Base-by-base conservation (phyloP, 306 rosid species). In the Sindora glabra region DNA sequence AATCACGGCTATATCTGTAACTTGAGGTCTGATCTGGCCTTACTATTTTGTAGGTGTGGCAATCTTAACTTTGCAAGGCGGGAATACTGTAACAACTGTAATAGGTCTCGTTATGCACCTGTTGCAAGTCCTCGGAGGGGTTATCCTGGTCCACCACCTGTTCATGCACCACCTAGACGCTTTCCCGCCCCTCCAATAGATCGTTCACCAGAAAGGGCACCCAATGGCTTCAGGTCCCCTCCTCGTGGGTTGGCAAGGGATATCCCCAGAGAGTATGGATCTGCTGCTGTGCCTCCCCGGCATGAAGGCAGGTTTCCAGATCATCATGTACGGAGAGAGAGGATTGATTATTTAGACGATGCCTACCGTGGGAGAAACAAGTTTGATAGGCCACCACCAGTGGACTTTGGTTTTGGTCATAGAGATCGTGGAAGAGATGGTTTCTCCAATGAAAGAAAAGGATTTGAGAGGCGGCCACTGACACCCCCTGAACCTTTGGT, bases 61-160 rank as follows among this genome's bases (percentile, higher is more conserved):
- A 92, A 92, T 79, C 80, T 92, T 39, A 92, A 88, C 77, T 92
- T 92, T 74, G 98, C 96, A 13, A 85, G 98, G 72, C 83, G 98
- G 39, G 96, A 92, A 59, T 55, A 74, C 47, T 92, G 98, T 66
- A 88, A 88, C 83, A 86, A 60, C 65, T 92, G 98, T 77, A 81
- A 81, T 48, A 92, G 79, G 79, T 51, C 75, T 65, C 96, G 98
- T 10, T 24, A 55, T 56, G 85, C 80, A 51, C 65, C 67, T 62
- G 84, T 48, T 50, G 84, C 81, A 69, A 92, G 96, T 81, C 92
- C 98, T 30, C 81, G 89, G 68, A 88, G 96, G 67, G 86, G 86
- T 48, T 78, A 79, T 67, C 48, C 75, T 19, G 84, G 83, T 9
- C 79, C 86, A 22, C 86, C 83, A 18, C 82, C 79, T 27, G 78